Percentiles rank a stretch among this genome's conserved stretches.
Evolutionary conservation across 768 basidiomycete genomes (phyloP).

Genomic region (Amanita rubescens): DNA sequence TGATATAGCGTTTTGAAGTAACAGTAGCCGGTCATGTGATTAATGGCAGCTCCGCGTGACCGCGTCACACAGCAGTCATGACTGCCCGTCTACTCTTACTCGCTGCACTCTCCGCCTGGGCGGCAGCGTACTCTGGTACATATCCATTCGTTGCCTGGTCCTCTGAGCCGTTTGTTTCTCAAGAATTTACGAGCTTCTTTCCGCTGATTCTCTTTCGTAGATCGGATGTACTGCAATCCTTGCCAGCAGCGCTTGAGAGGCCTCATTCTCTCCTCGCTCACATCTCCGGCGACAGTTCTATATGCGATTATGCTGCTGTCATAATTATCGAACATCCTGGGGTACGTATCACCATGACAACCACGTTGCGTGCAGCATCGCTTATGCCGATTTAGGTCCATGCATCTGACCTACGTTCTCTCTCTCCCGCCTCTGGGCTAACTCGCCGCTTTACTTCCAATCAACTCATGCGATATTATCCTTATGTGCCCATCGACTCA

Average conservation of each 20-base stretch:
- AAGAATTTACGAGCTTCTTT: background rate
- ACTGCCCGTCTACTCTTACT: slow-evolving; percentile 34
- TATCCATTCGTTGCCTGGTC: slow-evolving; percentile 68
- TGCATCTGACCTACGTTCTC: slow-evolving; percentile 64
- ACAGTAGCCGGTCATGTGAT: slow-evolving; percentile 17
- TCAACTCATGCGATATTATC: slow-evolving; percentile 52
- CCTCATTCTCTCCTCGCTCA: slow-evolving; percentile 33
- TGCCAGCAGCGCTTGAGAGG: slow-evolving; percentile 28
- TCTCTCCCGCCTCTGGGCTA: slow-evolving; percentile 45
- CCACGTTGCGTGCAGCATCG: background rate
- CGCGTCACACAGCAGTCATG: slow-evolving; percentile 33
- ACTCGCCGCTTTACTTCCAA: slow-evolving; percentile 39
- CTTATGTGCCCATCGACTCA: slow-evolving; percentile 40
- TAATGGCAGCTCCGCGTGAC: no score
- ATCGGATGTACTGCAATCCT: slow-evolving; percentile 37
- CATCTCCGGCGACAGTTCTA: slow-evolving; percentile 34
- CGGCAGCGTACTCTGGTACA: slow-evolving; percentile 54
- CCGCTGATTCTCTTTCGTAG: slow-evolving; percentile 22
- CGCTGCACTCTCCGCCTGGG: slow-evolving; percentile 38
- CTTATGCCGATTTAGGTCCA: slow-evolving; percentile 42
- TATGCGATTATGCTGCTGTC: slow-evolving; percentile 62
- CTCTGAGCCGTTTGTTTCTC: slow-evolving; percentile 43
- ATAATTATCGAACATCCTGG: slow-evolving; percentile 67
- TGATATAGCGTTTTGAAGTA: no score
- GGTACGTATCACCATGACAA: slow-evolving; percentile 31